Evolutionary conservation across 805 yeast genomes (phyloP).

Genomic region (Saccharomycopsis fermentans): DNA sequence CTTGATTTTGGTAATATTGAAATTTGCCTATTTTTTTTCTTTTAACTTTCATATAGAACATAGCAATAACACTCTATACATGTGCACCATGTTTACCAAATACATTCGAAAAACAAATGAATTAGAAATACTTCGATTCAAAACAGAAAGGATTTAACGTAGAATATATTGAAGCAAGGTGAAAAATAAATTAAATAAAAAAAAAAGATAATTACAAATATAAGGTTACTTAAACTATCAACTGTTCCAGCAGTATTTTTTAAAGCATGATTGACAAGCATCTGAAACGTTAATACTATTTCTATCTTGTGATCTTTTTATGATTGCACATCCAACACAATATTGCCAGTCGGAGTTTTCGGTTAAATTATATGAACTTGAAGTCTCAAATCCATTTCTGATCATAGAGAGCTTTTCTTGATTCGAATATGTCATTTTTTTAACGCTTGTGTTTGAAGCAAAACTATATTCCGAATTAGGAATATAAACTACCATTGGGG

Average conservation of each 20-base stretch:
- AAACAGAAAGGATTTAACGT: background rate
- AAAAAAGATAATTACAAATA: background rate
- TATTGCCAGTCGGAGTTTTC: conserved; percentile 58
- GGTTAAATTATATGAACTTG: conserved; percentile 57
- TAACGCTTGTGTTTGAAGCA: conserved; percentile 62
- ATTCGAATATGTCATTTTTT: conserved; percentile 48
- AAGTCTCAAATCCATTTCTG: conserved; percentile 63
- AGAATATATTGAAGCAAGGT: background rate
- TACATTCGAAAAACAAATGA: too few species aligned
- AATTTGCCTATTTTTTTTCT: too few species aligned
- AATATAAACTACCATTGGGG: conserved; percentile 60
- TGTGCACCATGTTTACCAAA: too few species aligned
- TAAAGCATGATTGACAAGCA: conserved; percentile 64
- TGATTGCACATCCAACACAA: conserved; percentile 76
- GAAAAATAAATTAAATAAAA: background rate
- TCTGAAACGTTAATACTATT: conserved; percentile 43
- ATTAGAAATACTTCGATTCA: too few species aligned
- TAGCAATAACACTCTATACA: too few species aligned
- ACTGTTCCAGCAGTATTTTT: conserved; percentile 66
- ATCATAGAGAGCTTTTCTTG: conserved; percentile 51
- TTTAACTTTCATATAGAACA: too few species aligned
- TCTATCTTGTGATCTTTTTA: conserved; percentile 71
- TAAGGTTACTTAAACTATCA: conserved; percentile 27
- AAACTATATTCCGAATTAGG: conserved; percentile 63
- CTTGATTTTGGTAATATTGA: too few species aligned